Base-by-base conservation (phyloP, 75 land plant species). In the Chamaecyparis obtusa region DNA sequence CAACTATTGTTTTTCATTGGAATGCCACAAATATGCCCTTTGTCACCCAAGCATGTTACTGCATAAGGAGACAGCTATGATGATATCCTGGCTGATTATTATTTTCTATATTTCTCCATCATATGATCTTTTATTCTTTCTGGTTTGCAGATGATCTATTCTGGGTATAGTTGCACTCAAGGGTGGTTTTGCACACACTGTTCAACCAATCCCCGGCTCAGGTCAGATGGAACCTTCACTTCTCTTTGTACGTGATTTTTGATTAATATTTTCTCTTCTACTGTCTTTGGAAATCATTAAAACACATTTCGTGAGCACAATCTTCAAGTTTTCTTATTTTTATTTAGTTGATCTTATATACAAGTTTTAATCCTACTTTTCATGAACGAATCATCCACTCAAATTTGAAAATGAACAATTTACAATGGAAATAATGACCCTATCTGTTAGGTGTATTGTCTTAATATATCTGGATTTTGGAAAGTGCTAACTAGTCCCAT, bases 161-260 rank as follows among this genome's bases (percentile, higher is more conserved):
- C 93, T 27, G 86, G 87, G 39, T 92, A 88, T 72, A 91, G 92
- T 77, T 92, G 93, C 72, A 85, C 83, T 54, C 93, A 92, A 90
- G 93, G 93, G 27, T 92, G 93, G 93, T 92, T 92, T 84, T 92
- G 93, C 88, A 92, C 93, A 9, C 72, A 91, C 27, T 92, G 91
- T 41, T 90, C 89, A 74, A 43, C 85, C 24, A 88, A 86, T 87
- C 92, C 92, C n/a, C 91, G 90, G 17, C 88, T 83, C 35, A 86
- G 91, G 91, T 88, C 48, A 79, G 43, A 79, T 21, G 43, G 48
- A 24, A 21, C 1, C 46, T 24, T 5, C 9, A 43, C 21, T 39
- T 16, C 44, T 8, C 27, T 43, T 79, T 79, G 49, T 43, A 41
- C 6, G 19, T 43, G 11, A 24, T 79, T 79, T 7, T 79, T 76